Evolutionary conservation across 805 yeast species (phyloP).

Genomic region (Myxozyma udenii): DNA sequence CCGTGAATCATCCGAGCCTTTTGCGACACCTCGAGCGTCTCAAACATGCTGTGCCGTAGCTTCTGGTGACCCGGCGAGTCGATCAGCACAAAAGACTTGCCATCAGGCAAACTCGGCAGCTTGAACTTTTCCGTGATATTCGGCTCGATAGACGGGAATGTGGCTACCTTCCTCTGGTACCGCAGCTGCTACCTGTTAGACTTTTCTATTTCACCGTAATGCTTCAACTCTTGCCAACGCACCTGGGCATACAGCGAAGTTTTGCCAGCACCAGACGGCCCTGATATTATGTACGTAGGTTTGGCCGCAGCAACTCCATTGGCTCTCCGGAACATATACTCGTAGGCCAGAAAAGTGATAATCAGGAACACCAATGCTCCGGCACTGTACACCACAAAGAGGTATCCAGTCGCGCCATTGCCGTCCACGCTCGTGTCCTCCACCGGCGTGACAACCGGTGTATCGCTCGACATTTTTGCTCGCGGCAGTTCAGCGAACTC

Average conservation of each 20-base stretch:
- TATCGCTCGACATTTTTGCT: no score
- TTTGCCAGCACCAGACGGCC: slow-evolving; percentile 65
- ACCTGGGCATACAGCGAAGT: slow-evolving; percentile 50
- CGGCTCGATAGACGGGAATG: slow-evolving; percentile 55
- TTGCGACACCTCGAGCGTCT: slow-evolving; percentile 46
- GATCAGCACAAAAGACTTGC: slow-evolving; percentile 50
- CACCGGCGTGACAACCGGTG: no score
- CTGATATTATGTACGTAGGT: slow-evolving; percentile 62
- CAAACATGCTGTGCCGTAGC: slow-evolving; percentile 55
- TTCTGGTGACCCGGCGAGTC: slow-evolving; percentile 91
- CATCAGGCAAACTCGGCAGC: slow-evolving; percentile 43
- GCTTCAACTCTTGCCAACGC: neutral
- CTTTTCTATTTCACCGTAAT: neutral
- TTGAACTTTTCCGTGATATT: slow-evolving; percentile 41
- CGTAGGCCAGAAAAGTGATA: slow-evolving; percentile 1
- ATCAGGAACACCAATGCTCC: slow-evolving; percentile 1
- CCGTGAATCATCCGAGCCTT: slow-evolving; percentile 53
- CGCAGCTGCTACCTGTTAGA: slow-evolving; percentile 23
- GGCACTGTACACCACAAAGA: slow-evolving; percentile 7
- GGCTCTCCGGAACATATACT: slow-evolving; percentile 2
- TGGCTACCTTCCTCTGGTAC: slow-evolving; percentile 32
- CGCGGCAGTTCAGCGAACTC: no score
- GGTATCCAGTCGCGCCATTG: no score
- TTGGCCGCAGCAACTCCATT: slow-evolving; percentile 21
- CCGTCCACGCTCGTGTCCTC: no score